phyloP scores from a whole-genome alignment of 257 asterid genomes.

The Coffea canephora region DNA sequence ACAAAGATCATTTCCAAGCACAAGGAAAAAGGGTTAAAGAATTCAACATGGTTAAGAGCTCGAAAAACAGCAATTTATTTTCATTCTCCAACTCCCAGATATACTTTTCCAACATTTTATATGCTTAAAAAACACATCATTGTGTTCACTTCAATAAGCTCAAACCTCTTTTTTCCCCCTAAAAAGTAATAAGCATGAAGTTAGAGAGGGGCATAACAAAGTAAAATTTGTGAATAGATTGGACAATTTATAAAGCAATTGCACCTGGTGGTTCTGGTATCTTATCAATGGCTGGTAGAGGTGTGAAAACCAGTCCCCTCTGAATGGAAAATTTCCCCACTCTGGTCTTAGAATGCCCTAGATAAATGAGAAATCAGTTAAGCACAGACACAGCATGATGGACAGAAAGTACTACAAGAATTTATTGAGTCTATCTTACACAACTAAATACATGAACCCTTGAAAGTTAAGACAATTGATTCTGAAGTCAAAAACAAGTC shows the following conservation, averaged over 20 bases:
- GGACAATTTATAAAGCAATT: not conserved
- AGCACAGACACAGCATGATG: not conserved
- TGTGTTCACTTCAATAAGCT: not conserved
- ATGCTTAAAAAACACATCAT: too few relatives aligned
- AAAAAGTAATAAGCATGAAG: not conserved
- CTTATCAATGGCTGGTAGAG: constrained; percentile 46
- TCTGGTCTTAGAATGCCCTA: constrained; percentile 31
- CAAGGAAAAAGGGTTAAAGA: not conserved
- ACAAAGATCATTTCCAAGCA: not conserved
- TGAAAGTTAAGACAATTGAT: too few relatives aligned
- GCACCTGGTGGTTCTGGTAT: constrained; percentile 41
- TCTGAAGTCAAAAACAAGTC: too few relatives aligned
- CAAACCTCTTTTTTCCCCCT: not conserved
- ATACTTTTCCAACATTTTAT: not conserved
- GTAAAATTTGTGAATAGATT: not conserved
- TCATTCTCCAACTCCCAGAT: not conserved
- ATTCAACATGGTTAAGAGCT: not conserved
- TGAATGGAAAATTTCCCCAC: constrained; percentile 31
- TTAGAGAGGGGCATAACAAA: not conserved
- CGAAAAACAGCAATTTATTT: not conserved
- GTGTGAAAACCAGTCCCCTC: constrained; percentile 39
- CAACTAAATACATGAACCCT: not conserved
- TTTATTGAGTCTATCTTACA: not conserved
- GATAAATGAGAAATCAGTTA: not conserved
- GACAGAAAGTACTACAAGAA: not conserved